Evolutionary conservation across 192 early-diverging fungal genomes (phyloP).

Genomic region (Coemansia sp.): DNA sequence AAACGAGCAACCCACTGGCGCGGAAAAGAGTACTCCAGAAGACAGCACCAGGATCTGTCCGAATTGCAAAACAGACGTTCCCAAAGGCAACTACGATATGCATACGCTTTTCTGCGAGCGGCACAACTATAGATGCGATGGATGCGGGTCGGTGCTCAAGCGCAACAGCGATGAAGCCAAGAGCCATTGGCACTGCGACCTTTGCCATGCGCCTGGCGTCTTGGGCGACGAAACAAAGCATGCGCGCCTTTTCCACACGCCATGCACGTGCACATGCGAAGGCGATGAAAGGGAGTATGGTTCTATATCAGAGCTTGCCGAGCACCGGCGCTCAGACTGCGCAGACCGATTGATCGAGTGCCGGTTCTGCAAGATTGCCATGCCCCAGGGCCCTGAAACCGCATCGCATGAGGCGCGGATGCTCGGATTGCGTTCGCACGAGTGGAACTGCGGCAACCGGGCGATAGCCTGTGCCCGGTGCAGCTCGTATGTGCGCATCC

Average conservation of each 20-base stretch:
- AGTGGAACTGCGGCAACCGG: conserved; percentile 80
- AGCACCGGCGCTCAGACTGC: conserved; percentile 69
- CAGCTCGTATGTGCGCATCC: conserved; percentile 66
- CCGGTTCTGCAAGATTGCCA: conserved; percentile 75
- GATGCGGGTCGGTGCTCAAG: conserved; percentile 67
- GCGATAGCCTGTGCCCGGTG: conserved; percentile 84
- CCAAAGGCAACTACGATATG: conserved; percentile 59
- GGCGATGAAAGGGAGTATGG: conserved; percentile 19
- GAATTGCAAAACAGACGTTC: conserved; percentile 73
- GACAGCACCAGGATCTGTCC: conserved; percentile 51
- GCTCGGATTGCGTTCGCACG: conserved; percentile 68
- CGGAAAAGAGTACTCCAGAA: not conserved
- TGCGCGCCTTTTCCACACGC: conserved; percentile 59
- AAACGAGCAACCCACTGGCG: not conserved
- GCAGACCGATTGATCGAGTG: conserved; percentile 75
- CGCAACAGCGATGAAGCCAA: conserved; percentile 59
- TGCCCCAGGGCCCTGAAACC: conserved; percentile 62
- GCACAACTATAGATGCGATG: conserved; percentile 70
- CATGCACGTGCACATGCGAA: conserved; percentile 61
- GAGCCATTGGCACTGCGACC: conserved; percentile 82
- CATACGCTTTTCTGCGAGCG: conserved; percentile 79
- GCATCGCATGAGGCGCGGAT: conserved; percentile 62
- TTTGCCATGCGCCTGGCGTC: conserved; percentile 60
- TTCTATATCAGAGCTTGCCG: conserved; percentile 57
- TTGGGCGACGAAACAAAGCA: conserved; percentile 66